phyloP scores from a whole-genome alignment of 257 asterid genomes.

The Apocynum venetum region DNA sequence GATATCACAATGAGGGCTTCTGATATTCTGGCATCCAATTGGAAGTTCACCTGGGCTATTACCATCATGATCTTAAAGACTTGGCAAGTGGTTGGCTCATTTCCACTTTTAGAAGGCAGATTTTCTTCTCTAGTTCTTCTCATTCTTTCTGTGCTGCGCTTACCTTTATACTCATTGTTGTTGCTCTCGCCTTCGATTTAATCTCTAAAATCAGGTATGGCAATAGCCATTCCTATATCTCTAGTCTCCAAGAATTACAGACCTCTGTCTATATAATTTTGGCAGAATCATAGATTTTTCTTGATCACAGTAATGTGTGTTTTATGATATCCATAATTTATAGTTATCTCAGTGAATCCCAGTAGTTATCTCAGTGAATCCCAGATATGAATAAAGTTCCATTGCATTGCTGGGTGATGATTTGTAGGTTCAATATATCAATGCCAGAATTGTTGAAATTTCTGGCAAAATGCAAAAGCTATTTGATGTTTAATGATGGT shows the following conservation, averaged over 20 bases:
- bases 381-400: too few species aligned
- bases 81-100: slow-evolving; percentile 4
- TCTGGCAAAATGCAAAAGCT: not conserved
- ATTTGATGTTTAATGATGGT: not conserved
- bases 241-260: not conserved
- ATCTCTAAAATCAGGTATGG: slow-evolving; percentile 9
- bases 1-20: slow-evolving; percentile 5
- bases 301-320: too few species aligned
- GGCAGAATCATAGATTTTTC: not conserved
- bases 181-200: slow-evolving; percentile 11
- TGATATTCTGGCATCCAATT: slow-evolving; percentile 12
- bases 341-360: too few species aligned
- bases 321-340: too few species aligned
- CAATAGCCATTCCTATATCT: too few species aligned
- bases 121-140: slow-evolving; percentile 11
- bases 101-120: not conserved
- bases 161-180: slow-evolving; percentile 10
- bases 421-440: too few species aligned
- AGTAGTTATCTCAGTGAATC: too few species aligned
- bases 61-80: slow-evolving; percentile 1
- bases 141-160: slow-evolving; percentile 5
- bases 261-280: not conserved
- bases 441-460: not conserved
- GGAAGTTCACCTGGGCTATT: slow-evolving; percentile 9
- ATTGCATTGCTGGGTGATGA: too few species aligned